Base-by-base conservation (phyloP, 805 yeast species). In the Kurtzmaniella cleridarum region DNA sequence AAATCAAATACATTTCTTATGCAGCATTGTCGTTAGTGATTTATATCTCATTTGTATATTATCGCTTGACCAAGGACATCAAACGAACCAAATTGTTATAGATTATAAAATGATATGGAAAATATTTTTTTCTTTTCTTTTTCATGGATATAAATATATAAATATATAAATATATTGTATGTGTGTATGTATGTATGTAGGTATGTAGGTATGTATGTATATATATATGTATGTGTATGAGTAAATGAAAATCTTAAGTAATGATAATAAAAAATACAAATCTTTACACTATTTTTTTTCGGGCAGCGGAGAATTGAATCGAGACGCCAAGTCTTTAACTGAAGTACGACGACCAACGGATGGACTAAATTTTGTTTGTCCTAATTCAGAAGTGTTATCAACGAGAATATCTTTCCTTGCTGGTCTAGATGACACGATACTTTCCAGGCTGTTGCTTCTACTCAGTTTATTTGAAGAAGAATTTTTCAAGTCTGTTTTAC, bases 61-160 rank as follows among this genome's bases (percentile, higher is more conserved):
- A 20, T 20, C 69, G 76, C 51, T 59, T 80, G 32, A 74, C 84
- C 60, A 76, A 67, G 45, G 85, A 80, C 45, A 77, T 80, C 41
- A 79, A 77, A 48, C 82, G 76, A 49, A 64, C 81, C 7, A 80
- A 80, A 46, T 63, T 80, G 33, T 64, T 79, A 41, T 78, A 54
- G 59, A 23, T 5, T 20, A 20, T n/a, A n/a, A n/a, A n/a, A n/a
- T n/a, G n/a, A n/a, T n/a, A n/a, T n/a, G n/a, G n/a, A 5, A 32
- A 32, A 32, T 7, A 32, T 27, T 13, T 12, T n/a, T n/a, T n/a
- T n/a, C n/a, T n/a, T n/a, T n/a, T n/a, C n/a, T n/a, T n/a, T n/a
- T n/a, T n/a, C n/a, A n/a, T n/a, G n/a, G n/a, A n/a, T n/a, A n/a
- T n/a, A n/a, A n/a, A n/a, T n/a, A n/a, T n/a, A n/a, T n/a, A n/a